Percentiles rank a stretch among this genome's conserved stretches.
These are phyloP conservation scores for Aaosphaeria arxii DNA, from an alignment of 2,329 filamentous ascomycete genomes.

Conservation along the genomic window DNA sequence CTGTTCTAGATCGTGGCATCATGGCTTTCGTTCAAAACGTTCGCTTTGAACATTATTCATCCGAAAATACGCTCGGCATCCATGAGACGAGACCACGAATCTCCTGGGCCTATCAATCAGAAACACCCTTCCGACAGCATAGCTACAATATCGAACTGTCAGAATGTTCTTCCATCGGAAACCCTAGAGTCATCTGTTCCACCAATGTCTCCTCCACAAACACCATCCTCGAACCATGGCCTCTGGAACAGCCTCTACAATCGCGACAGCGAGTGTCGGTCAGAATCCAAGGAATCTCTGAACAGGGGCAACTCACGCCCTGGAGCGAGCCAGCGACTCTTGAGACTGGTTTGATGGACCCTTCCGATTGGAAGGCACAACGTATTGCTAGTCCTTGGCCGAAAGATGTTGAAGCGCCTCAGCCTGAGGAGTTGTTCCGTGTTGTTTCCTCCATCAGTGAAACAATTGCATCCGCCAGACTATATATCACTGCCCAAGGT, in stretches of 20 bases:
- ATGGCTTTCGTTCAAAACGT: background rate
- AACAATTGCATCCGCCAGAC: slow-evolving; percentile 2
- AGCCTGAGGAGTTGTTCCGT: slow-evolving; percentile 32
- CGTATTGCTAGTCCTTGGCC: slow-evolving; percentile 11
- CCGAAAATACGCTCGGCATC: background rate
- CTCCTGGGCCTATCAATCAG: background rate
- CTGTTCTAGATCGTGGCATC: background rate
- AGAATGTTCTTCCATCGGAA: background rate
- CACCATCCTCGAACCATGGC: background rate
- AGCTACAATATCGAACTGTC: background rate
- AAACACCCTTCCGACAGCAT: background rate
- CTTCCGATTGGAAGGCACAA: background rate
- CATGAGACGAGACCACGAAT: background rate
- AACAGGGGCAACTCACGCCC: slow-evolving; percentile 2
- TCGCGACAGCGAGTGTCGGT: background rate
- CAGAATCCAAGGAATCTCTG: background rate
- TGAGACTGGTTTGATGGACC: background rate
- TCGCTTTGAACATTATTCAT: background rate
- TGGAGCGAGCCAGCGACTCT: slow-evolving; percentile 2
- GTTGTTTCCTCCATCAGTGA: background rate
- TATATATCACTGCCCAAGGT: slow-evolving; percentile 9
- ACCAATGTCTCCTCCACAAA: background rate
- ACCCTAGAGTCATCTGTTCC: background rate
- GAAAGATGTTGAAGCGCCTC: slow-evolving; percentile 11
- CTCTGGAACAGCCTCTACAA: background rate